A percentile compares a stretch with the other conserved stretches of the same genome.
Evolutionary conservation across 2,329 filamentous ascomycete species (phyloP).

Genomic region (Didymosphaeria variabile): DNA sequence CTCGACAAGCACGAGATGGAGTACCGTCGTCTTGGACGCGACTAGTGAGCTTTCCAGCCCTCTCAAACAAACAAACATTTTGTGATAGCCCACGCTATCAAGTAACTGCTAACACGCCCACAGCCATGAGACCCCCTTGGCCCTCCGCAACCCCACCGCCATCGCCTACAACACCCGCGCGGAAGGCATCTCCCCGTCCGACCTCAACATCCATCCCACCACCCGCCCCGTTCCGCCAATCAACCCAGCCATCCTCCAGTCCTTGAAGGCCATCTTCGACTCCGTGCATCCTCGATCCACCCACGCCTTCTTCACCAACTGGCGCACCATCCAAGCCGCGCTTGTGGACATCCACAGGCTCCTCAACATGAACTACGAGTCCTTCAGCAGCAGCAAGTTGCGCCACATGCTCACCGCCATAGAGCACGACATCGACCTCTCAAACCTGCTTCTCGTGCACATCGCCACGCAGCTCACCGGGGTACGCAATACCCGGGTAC

Average conservation of each 20-base stretch:
- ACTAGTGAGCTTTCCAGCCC: neutral
- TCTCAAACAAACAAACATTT: neutral
- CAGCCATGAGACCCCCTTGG: neutral
- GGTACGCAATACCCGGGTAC: too few relatives aligned
- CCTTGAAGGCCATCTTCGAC: constrained; percentile 17
- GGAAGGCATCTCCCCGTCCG: neutral
- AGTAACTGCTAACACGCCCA: neutral
- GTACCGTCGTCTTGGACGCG: constrained; percentile 3
- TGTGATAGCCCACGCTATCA: neutral
- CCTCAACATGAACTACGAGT: neutral
- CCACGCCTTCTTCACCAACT: constrained; percentile 17
- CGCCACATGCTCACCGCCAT: neutral
- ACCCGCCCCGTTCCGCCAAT: neutral
- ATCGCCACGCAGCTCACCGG: too few relatives aligned
- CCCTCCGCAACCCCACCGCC: neutral
- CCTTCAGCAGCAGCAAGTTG: neutral
- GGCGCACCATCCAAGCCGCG: constrained; percentile 11
- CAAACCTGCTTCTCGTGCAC: neutral
- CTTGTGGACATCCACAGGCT: neutral
- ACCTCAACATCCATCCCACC: neutral
- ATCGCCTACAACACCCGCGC: neutral
- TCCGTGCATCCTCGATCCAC: constrained; percentile 6
- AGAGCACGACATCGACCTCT: neutral
- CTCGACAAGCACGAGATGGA: neutral
- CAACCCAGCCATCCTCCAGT: neutral